These are phyloP conservation scores for Thelonectria blattea DNA, from an alignment of 2,329 filamentous ascomycete genomes.

Conservation along the genomic window DNA sequence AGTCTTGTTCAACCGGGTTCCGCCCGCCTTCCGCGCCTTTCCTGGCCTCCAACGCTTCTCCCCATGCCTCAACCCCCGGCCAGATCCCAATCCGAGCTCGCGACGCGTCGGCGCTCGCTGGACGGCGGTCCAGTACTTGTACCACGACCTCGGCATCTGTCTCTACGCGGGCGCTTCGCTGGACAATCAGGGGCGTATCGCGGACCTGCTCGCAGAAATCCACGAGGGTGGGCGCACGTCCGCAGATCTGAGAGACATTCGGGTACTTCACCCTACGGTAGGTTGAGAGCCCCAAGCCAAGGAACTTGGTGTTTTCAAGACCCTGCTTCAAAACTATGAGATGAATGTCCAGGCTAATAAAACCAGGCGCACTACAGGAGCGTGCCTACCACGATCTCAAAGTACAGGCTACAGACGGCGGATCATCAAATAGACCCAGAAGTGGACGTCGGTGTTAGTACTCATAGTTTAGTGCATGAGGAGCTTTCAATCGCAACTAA, in stretches of 20 bases:
- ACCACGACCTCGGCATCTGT: conserved; percentile 43
- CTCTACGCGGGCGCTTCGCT: conserved; percentile 38
- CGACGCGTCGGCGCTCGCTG: background rate
- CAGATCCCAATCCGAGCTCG: too few relatives aligned
- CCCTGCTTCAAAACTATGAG: too few relatives aligned
- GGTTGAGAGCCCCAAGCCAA: too few relatives aligned
- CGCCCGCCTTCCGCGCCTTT: conserved; percentile 7
- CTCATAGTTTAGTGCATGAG: background rate
- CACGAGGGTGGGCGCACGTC: conserved; percentile 5
- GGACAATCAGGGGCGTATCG: conserved; percentile 30
- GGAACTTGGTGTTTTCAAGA: too few relatives aligned
- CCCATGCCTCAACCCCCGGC: conserved; percentile 27
- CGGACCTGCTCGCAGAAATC: conserved; percentile 27
- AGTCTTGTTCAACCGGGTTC: too few relatives aligned
- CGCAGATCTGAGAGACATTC: background rate
- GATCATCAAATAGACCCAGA: conserved; percentile 12
- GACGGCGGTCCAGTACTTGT: conserved; percentile 25
- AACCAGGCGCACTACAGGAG: background rate
- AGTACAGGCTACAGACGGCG: conserved; percentile 25
- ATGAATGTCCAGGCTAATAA: too few relatives aligned
- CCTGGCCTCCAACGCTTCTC: conserved; percentile 31
- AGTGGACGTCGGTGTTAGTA: conserved; percentile 1
- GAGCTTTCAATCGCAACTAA: background rate
- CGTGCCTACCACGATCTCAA: conserved; percentile 3
- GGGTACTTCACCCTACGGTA: too few relatives aligned